These are phyloP conservation scores for Spatholobus suberectus DNA, from an alignment of 306 rosid species.

Conservation along the genomic window DNA sequence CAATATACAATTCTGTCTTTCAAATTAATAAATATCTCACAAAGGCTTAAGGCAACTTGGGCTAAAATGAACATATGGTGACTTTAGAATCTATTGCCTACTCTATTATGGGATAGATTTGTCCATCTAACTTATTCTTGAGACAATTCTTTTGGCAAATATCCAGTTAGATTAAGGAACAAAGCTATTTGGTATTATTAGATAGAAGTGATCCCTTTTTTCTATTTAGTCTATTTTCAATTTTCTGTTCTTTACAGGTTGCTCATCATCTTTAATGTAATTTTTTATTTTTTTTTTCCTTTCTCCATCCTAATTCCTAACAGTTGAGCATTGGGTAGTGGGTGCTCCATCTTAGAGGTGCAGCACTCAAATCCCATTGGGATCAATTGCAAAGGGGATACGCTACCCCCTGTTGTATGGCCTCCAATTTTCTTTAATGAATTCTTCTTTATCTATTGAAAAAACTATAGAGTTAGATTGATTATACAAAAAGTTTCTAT, in stretches of 20 bases:
- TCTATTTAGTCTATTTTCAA: constrained; percentile 7
- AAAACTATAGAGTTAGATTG: neutral
- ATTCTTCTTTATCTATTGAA: neutral
- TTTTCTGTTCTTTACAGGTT: constrained; percentile 13
- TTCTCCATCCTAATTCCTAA: neutral
- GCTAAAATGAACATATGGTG: constrained; percentile 21
- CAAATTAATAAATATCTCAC: neutral
- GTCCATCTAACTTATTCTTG: neutral
- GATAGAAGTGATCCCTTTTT: neutral
- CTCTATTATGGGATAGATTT: neutral
- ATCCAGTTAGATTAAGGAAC: neutral
- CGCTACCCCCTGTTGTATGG: neutral
- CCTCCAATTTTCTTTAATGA: neutral
- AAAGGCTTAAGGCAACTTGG: constrained; percentile 14
- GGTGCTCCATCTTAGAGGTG: constrained; percentile 11
- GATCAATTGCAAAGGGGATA: neutral
- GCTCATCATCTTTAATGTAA: constrained; percentile 11
- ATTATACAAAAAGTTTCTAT: neutral
- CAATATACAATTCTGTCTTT: neutral
- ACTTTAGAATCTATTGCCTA: constrained; percentile 9
- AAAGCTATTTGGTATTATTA: neutral
- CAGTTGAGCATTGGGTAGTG: constrained; percentile 14
- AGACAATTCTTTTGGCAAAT: neutral
- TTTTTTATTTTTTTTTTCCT: neutral
- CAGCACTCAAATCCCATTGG: neutral